Evolutionary conservation across 345 rosid species (phyloP).

Genomic region (Euclidium syriacum): DNA sequence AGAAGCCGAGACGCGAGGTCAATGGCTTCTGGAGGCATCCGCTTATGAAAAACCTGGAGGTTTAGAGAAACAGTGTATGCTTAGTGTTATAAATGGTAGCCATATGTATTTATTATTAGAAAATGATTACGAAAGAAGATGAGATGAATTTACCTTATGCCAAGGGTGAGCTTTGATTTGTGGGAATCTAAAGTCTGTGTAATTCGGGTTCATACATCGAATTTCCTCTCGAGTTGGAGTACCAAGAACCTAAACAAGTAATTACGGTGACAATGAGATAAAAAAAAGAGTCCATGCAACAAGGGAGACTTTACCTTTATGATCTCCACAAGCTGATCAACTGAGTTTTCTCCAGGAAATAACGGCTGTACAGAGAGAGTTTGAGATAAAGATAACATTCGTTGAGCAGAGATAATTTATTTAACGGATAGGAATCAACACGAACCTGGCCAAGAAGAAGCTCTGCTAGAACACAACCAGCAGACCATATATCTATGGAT

Average conservation of each 20-base stretch:
- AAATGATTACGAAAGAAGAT: no score
- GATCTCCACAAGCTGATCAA: conserved; percentile 82
- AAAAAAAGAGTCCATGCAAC: neutral
- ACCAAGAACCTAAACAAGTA: conserved; percentile 60
- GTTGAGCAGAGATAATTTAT: neutral
- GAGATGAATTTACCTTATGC: conserved; percentile 55
- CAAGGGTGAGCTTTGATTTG: conserved; percentile 82
- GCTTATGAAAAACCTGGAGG: conserved; percentile 61
- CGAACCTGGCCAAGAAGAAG: conserved; percentile 77
- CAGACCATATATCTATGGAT: conserved; percentile 84
- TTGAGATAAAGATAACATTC: neutral
- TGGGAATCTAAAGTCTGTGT: conserved; percentile 72
- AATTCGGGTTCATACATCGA: conserved; percentile 82
- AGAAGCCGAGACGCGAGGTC: conserved; percentile 78
- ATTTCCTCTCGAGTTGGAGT: conserved; percentile 89
- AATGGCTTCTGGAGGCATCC: conserved; percentile 88
- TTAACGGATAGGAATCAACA: neutral
- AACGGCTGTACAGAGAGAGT: conserved; percentile 41
- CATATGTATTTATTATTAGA: no score
- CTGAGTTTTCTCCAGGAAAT: conserved; percentile 80
- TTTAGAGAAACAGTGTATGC: conserved; percentile 4
- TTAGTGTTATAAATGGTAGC: neutral
- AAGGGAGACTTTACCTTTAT: conserved; percentile 47
- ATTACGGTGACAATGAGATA: neutral
- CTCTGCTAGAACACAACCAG: conserved; percentile 87